These are phyloP conservation scores for Amaranthus hypochondriacus DNA, from an alignment of 148 eudicot species.

Conservation along the genomic window DNA sequence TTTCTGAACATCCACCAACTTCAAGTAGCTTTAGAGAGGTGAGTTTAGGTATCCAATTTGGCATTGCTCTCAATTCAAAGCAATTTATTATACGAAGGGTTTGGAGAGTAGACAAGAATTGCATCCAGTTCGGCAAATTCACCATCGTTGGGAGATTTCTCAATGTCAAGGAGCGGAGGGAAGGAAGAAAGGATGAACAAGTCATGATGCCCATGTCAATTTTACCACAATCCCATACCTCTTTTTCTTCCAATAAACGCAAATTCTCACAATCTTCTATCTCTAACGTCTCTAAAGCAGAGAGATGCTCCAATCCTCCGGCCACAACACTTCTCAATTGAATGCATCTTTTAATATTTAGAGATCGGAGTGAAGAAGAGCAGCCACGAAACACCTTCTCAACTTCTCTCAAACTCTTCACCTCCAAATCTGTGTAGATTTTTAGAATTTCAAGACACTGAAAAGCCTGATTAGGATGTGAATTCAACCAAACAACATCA, in stretches of 20 bases:
- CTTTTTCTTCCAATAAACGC: background rate
- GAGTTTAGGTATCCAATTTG: slow-evolving; percentile 15
- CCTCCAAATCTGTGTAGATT: background rate
- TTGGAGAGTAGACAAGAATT: slow-evolving; percentile 5
- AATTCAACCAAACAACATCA: no score
- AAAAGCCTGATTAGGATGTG: no score
- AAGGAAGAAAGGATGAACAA: background rate
- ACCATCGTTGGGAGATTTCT: background rate
- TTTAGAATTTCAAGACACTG: no score
- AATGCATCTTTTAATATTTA: background rate
- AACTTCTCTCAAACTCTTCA: background rate
- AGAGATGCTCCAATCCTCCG: slow-evolving; percentile 16
- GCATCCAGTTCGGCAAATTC: slow-evolving; percentile 6
- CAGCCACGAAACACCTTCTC: background rate
- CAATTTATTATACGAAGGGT: background rate
- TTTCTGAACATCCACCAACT: background rate
- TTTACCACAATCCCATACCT: background rate
- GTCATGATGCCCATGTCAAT: background rate
- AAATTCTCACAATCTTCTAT: background rate
- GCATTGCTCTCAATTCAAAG: background rate
- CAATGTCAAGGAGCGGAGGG: background rate
- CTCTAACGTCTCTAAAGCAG: background rate
- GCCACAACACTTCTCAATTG: background rate
- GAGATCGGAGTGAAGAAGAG: background rate
- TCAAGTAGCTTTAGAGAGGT: background rate